Evolutionary conservation across 148 eudicot genomes (phyloP), one percentile per base, ranked within the genome.

Genomic region (Amaranthus hypochondriacus): DNA sequence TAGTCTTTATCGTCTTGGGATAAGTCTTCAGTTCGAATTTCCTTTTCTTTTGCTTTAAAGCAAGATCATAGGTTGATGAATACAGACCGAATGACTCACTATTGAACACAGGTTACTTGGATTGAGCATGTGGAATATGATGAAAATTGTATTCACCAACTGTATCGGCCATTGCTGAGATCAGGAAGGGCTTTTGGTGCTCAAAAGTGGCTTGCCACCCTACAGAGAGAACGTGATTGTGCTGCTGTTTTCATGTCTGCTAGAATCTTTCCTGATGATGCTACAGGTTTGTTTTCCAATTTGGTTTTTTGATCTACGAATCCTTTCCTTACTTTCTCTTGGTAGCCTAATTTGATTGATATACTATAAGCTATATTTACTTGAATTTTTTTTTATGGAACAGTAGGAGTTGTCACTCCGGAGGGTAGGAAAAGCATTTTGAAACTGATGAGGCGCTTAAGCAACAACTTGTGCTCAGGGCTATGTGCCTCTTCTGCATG

Each of bases 101-200:
- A 15, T 59, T 59, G 66, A 66, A 59, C 76, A 74, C 85, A 93
- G 96, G 93, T 93, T 53, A 93, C 88, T 28, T 93, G 98, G 93
- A 79, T 93, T 63, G 96, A 93, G 69, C 98, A 93, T 78, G 73
- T 77, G 39, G 92, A 90, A 79, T 93, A 89, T 62, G 87, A 89
- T 58, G 92, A 89, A 70, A 81, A 64, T 62, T 63, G 47, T 56
- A 76, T 87, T 53, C 89, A 85, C 64, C 82, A 77, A 7, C 69
- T 86, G 21, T 90, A 77, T 78, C 88, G 76, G 47, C 87, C 93
- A 39, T 71, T 90, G 69, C 10, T 90, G 71, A 82, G 78, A 64
- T 93, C 90, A 7, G 98, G 96, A 61, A 8, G 78, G 77, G 96
- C 82, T 48, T 90, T 86, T 77, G 94, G 96, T 70, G 96, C 98